These are phyloP conservation scores for Microdochium paspali DNA, from an alignment of 2,329 filamentous ascomycete genomes.

Conservation along the genomic window DNA sequence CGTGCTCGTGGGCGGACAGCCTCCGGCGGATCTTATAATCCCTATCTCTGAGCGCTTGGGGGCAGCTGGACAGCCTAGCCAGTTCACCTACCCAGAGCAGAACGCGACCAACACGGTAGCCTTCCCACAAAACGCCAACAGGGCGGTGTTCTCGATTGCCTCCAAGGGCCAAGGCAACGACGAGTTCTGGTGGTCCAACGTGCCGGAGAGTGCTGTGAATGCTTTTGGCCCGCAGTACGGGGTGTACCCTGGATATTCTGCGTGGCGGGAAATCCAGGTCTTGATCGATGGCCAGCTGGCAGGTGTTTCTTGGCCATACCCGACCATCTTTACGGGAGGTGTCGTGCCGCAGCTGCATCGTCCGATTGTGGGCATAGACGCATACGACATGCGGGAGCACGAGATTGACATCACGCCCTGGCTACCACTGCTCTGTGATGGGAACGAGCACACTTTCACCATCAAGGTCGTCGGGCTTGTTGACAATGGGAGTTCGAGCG, in stretches of 20 bases:
- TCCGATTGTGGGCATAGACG: conserved; percentile 68
- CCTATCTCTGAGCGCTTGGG: conserved; percentile 52
- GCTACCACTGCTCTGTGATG: conserved; percentile 60
- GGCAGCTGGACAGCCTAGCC: conserved; percentile 44
- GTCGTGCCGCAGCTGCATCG: conserved; percentile 69
- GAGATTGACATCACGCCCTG: conserved; percentile 78
- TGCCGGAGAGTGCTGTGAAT: conserved; percentile 49
- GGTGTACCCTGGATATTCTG: conserved; percentile 55
- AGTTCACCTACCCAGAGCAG: conserved; percentile 56
- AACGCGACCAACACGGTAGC: conserved; percentile 46
- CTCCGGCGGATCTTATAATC: conserved; percentile 55
- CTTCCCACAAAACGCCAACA: conserved; percentile 58
- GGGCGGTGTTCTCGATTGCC: conserved; percentile 66
- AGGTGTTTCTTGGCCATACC: conserved; percentile 74
- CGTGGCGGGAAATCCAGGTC: conserved; percentile 72
- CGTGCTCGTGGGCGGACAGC: conserved; percentile 25
- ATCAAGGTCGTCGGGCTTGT: conserved; percentile 58
- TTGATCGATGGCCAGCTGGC: conserved; percentile 64
- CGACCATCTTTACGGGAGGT: conserved; percentile 74
- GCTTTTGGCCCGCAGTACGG: conserved; percentile 50
- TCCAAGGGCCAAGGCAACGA: conserved; percentile 68
- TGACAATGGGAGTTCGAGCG: conserved; percentile 38
- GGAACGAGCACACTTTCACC: conserved; percentile 53
- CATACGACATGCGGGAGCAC: conserved; percentile 69
- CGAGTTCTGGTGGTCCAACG: conserved; percentile 83